Evolutionary conservation across 1,284 basidiomycete genomes (phyloP).

Genomic region (Polyporus tsugae): DNA sequence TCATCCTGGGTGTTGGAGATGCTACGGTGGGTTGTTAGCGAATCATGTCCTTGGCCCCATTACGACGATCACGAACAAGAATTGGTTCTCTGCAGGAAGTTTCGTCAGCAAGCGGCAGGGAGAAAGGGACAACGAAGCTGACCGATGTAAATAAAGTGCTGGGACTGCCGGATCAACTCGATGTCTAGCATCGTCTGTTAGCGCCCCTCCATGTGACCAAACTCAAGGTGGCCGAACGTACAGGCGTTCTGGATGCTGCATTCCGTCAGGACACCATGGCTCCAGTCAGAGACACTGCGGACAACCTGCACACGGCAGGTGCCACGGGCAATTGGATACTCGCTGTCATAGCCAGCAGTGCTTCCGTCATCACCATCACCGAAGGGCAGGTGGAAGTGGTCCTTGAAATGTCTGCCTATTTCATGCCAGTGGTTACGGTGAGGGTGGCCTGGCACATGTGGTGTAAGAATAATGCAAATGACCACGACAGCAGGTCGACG

Average conservation of each 20-base stretch:
- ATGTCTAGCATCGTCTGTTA: conserved; percentile 45
- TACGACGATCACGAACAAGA: conserved; percentile 73
- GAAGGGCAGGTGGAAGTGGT: conserved; percentile 58
- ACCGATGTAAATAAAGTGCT: conserved; percentile 92
- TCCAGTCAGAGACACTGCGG: conserved; percentile 90
- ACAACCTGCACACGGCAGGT: conserved; percentile 79
- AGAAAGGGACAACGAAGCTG: conserved; percentile 33
- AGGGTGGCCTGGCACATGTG: conserved; percentile 62
- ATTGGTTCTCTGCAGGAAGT: conserved; percentile 80
- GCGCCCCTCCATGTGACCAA: conserved; percentile 9
- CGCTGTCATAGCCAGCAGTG: conserved; percentile 44
- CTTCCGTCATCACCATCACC: conserved; percentile 41
- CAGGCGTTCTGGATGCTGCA: conserved; percentile 88
- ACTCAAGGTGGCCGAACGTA: conserved; percentile 52
- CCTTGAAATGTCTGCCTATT: conserved; percentile 67
- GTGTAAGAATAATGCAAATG: not conserved
- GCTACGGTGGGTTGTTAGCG: conserved; percentile 47
- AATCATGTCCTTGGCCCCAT: too few relatives aligned
- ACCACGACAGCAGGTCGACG: conserved; percentile 28
- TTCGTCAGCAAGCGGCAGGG: not conserved
- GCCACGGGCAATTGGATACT: conserved; percentile 50
- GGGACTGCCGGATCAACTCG: conserved; percentile 83
- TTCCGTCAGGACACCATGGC: conserved; percentile 88
- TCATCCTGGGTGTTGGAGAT: conserved; percentile 78
- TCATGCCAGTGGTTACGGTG: conserved; percentile 68